Evolutionary conservation across 2,329 filamentous ascomycete species (phyloP).

Genomic region (Aspergillus versicolor): DNA sequence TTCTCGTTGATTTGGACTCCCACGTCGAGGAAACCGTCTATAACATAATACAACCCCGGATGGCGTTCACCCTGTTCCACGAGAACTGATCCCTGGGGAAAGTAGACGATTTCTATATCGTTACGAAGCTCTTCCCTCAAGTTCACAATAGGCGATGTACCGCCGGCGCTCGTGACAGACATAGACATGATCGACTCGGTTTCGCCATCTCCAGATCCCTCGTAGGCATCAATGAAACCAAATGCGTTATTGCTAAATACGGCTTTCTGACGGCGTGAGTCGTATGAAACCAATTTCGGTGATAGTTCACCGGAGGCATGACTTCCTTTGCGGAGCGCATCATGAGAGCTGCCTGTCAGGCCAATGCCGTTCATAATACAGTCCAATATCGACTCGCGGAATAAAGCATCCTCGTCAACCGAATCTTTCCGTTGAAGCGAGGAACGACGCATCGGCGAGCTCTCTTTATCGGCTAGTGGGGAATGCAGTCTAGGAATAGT

Average conservation of each 20-base stretch:
- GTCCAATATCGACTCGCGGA: slow-evolving; percentile 85
- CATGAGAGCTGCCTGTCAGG: slow-evolving; percentile 64
- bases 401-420: slow-evolving; percentile 82
- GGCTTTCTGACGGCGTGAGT: slow-evolving; percentile 75
- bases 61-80: slow-evolving; percentile 98
- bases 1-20: slow-evolving; percentile 74
- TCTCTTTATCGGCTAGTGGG: slow-evolving; percentile 48
- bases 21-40: slow-evolving; percentile 95
- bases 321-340: slow-evolving; percentile 60
- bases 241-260: slow-evolving; percentile 88
- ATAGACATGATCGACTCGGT: slow-evolving; percentile 74
- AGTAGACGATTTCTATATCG: slow-evolving; percentile 96
- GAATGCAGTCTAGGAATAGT: slow-evolving; percentile 22
- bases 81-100: slow-evolving; percentile 88
- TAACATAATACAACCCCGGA: slow-evolving; percentile 93
- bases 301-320: slow-evolving; percentile 77
- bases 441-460: slow-evolving; percentile 35
- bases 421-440: slow-evolving; percentile 71
- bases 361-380: slow-evolving; percentile 96
- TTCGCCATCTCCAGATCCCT: slow-evolving; percentile 71
- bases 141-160: slow-evolving; percentile 62
- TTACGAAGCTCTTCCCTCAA: slow-evolving; percentile 79
- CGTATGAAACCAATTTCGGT: slow-evolving; percentile 78
- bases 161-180: slow-evolving; percentile 65
- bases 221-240: slow-evolving; percentile 83